Evolutionary conservation across 225 moss, liverwort and hornwort species (phyloP).

Genomic region (Pleurozium schreberi): DNA sequence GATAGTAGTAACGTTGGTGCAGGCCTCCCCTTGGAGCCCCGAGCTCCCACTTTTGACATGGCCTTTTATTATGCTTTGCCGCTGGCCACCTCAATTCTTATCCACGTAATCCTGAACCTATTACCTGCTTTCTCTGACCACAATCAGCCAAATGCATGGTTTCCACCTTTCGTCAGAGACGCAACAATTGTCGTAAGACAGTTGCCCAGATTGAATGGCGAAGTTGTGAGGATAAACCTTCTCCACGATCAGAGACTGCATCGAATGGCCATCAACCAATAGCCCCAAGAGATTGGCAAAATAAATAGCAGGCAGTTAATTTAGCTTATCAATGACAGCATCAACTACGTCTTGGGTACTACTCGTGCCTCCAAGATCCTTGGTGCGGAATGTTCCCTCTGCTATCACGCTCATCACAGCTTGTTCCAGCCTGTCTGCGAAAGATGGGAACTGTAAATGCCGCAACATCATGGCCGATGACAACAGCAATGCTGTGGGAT

Average conservation of each 20-base stretch:
- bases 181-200: not conserved
- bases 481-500: conserved; percentile 77
- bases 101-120: conserved; percentile 4
- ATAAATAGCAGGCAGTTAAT: conserved; percentile 1
- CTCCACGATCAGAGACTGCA: conserved; percentile 10
- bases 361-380: conserved; percentile 91
- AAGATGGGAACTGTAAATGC: conserved; percentile 95
- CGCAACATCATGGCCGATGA: conserved; percentile 99
- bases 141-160: not conserved
- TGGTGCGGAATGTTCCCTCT: conserved; percentile 86
- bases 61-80: conserved; percentile 11
- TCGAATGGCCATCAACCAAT: conserved; percentile 2
- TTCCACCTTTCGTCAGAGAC: not conserved
- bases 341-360: conserved; percentile 89
- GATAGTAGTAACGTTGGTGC: conserved; percentile 2
- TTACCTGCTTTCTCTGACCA: not conserved
- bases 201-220: not conserved
- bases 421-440: conserved; percentile 92
- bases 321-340: conserved; percentile 78
- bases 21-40: not conserved
- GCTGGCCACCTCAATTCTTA: conserved; percentile 8
- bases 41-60: conserved; percentile 2
- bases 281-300: not conserved
- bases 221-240: not conserved
- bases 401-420: conserved; percentile 85